phyloP scores from a whole-genome alignment of 1,284 basidiomycete species.

The Cryptococcus amylolentus region DNA sequence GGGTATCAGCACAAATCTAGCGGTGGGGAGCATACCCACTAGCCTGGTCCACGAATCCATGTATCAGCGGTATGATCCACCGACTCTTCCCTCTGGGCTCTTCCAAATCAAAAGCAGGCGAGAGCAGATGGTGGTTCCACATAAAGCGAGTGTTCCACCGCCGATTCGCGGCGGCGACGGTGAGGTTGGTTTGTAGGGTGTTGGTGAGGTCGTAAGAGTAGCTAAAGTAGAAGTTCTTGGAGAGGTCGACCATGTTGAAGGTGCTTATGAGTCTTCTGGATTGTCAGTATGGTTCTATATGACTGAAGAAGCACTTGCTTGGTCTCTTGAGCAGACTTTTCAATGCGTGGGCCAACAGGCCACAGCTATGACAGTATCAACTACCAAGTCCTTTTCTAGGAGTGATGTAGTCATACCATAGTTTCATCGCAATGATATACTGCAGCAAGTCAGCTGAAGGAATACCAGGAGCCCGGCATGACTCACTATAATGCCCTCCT shows the following conservation, averaged over 20 bases:
- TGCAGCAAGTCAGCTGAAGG: conserved; percentile 11
- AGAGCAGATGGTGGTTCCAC: conserved; percentile 94
- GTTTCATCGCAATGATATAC: conserved; percentile 95
- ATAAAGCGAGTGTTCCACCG: conserved; percentile 83
- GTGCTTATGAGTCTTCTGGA: conserved; percentile 64
- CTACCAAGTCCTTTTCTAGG: background rate
- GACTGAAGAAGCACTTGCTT: conserved; percentile 47
- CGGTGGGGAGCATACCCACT: conserved; percentile 60
- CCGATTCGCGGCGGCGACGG: conserved; percentile 51
- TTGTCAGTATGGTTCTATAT: conserved; percentile 13
- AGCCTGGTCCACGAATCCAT: conserved; percentile 92
- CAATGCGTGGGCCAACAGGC: conserved; percentile 50
- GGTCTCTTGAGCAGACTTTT: conserved; percentile 77
- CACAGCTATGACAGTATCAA: conserved; percentile 33
- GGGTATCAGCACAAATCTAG: background rate
- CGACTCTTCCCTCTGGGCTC: conserved; percentile 58
- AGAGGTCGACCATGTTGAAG: conserved; percentile 97
- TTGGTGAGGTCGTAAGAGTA: conserved; percentile 97
- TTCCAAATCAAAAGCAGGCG: conserved; percentile 55
- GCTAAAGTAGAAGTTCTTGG: conserved; percentile 99
- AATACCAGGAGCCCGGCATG: too few relatives aligned
- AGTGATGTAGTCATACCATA: conserved; percentile 56
- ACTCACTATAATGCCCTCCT: conserved; percentile 78
- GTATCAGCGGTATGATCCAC: conserved; percentile 90
- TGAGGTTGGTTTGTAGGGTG: conserved; percentile 90